Evolutionary conservation across 2,329 filamentous ascomycete species (phyloP).

Genomic region (Colletotrichum salicis): DNA sequence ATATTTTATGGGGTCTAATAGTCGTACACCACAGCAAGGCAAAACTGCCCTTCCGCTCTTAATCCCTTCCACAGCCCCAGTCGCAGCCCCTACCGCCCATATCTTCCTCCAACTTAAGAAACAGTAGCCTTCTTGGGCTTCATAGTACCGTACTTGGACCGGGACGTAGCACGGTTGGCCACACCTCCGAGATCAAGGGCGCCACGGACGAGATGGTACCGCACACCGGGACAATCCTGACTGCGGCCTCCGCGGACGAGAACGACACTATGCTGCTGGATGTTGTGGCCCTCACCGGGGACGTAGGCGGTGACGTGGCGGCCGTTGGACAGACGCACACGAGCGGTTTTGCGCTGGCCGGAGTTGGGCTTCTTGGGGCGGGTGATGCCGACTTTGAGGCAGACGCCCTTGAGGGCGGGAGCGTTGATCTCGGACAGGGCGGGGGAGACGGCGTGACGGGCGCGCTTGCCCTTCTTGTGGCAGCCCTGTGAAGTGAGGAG

Average conservation of each 20-base stretch:
- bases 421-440: constrained; percentile 76
- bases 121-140: constrained; percentile 88
- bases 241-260: constrained; percentile 91
- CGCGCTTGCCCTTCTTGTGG: constrained; percentile 76
- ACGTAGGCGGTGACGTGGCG: constrained; percentile 93
- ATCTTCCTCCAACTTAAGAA: constrained; percentile 44
- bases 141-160: constrained; percentile 98
- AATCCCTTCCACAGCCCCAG: neutral
- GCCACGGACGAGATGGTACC: constrained; percentile 92
- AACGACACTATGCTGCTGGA: constrained; percentile 98
- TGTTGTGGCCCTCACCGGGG: constrained; percentile 96
- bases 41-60: too few relatives aligned
- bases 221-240: constrained; percentile 98
- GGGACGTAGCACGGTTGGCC: constrained; percentile 80
- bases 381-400: constrained; percentile 90
- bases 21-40: neutral
- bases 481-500: constrained; percentile 65
- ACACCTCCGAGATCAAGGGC: constrained; percentile 96
- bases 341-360: constrained; percentile 93
- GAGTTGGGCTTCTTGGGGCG: constrained; percentile 99
- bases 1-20: neutral
- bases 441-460: constrained; percentile 88
- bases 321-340: constrained; percentile 87
- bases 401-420: constrained; percentile 93
- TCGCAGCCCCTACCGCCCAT: neutral